Base-by-base conservation (phyloP, 208 protist species). In the Leishmania lainsoni region DNA sequence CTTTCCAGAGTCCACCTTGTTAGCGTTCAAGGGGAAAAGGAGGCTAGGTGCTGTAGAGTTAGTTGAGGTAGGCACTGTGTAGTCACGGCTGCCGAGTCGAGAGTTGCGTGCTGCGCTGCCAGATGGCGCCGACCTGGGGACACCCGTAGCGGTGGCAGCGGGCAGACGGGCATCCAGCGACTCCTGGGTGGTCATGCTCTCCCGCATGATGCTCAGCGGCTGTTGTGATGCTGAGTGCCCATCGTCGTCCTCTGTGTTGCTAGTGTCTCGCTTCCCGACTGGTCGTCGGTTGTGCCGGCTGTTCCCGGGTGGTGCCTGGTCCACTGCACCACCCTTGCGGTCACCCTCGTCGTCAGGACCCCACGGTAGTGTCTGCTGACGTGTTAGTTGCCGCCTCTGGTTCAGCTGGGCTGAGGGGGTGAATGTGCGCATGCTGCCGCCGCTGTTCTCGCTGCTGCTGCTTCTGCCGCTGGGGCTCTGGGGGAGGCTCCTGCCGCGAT, bases 161-260 rank as follows among this genome's bases (percentile, higher is more conserved):
- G 52, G 32, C 22, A 39, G 74, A 8, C 39, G 59, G 29, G 56
- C 32, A 8, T 76, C 75, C 1, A 54, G 42, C 39, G 81, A 85
- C 10, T 12, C 72, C 35, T 8, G 70, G 5, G 81, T 81, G 9
- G 61, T 61, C 16, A 51, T 48, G 56, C 72, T 81, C n/a, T 84
- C 77, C 20, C 20, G 3, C 29, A 74, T 63, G 39, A 83, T 83
- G 72, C 84, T 80, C 59, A 84, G 73, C 45, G 68, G 75, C 73
- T 75, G 68, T 63, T 61, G 84, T 10, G 66, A 81, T 4, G 54
- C 26, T 1, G 61, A 58, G n/a, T 29, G 54, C 5, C 8, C 75
- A 49, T 81, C 73, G 45, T 26, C 54, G 42, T 87, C 80, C 51
- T 71, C 73, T 12, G 42, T 22, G 49, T 61, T 32, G 32, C 20